Conservation (phyloP, 371 early-diverging fungal genomes). For the Mucor sp. region DNA sequence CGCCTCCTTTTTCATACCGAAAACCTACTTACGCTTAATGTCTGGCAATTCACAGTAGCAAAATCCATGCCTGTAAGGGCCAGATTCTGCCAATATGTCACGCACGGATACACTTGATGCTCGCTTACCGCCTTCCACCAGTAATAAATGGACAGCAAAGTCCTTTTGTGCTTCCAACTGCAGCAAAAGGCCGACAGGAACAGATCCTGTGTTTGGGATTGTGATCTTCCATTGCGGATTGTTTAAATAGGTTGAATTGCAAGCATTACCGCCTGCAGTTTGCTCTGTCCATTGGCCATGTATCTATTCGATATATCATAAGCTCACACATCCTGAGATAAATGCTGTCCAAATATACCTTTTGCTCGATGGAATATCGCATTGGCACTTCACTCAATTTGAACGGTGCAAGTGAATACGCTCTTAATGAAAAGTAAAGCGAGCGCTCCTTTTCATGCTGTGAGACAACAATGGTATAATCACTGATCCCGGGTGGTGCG, state of each 20-base stretch:
- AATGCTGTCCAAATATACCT: slow-evolving; percentile 31
- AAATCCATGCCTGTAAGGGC: slow-evolving; percentile 72
- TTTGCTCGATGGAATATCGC: slow-evolving; percentile 59
- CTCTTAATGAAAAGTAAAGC: slow-evolving; percentile 76
- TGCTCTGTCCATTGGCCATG: slow-evolving; percentile 73
- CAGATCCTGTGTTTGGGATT: slow-evolving; percentile 36
- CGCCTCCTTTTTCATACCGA: not conserved
- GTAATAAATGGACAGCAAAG: slow-evolving; percentile 68
- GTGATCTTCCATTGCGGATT: slow-evolving; percentile 81
- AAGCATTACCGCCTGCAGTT: slow-evolving; percentile 82
- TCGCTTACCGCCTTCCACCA: slow-evolving; percentile 73
- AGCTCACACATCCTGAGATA: not conserved
- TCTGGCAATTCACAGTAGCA: slow-evolving; percentile 68
- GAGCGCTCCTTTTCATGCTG: slow-evolving; percentile 75
- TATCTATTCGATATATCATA: slow-evolving; percentile 32
- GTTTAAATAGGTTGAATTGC: slow-evolving; percentile 67
- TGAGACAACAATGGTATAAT: slow-evolving; percentile 80
- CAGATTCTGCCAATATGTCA: slow-evolving; percentile 71
- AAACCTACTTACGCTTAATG: slow-evolving; percentile 46
- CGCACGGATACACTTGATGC: slow-evolving; percentile 69
- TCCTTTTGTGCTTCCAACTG: slow-evolving; percentile 71
- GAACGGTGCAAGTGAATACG: slow-evolving; percentile 70
- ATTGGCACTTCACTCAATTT: slow-evolving; percentile 66
- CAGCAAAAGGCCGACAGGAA: slow-evolving; percentile 38
- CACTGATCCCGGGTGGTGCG: slow-evolving; percentile 60